A percentile compares a stretch with the other conserved stretches of the same genome.
Conservation (phyloP, 2,329 filamentous ascomycete species). For the Stagonosporopsis cucurbitacearum region DNA sequence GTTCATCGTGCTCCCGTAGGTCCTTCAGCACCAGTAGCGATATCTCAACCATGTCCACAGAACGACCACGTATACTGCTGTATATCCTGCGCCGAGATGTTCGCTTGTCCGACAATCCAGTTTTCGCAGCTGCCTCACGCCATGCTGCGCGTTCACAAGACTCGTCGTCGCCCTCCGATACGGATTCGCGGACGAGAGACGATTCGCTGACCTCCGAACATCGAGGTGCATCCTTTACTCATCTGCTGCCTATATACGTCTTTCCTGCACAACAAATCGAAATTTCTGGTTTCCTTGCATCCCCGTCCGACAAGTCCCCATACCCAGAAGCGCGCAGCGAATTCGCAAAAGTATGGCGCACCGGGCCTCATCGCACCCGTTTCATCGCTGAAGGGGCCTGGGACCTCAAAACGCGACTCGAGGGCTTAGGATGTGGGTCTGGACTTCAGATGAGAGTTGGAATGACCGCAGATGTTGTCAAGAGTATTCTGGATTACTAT, state of each 20-base stretch:
- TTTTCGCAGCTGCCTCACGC: conserved; percentile 65
- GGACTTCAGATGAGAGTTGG: conserved; percentile 69
- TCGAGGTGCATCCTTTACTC: conserved; percentile 46
- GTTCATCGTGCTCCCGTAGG: conserved; percentile 32
- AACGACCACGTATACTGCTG: conserved; percentile 61
- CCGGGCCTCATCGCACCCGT: conserved; percentile 72
- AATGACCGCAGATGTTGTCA: conserved; percentile 63
- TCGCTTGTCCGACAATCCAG: conserved; percentile 75
- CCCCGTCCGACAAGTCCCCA: conserved; percentile 56
- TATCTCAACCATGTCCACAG: conserved; percentile 28
- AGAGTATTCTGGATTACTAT: conserved; percentile 61
- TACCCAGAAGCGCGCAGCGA: conserved; percentile 72
- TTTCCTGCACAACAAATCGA: conserved; percentile 75
- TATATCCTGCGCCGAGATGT: conserved; percentile 77
- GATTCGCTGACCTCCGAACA: conserved; percentile 36
- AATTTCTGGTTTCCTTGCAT: conserved; percentile 71
- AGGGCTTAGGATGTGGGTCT: conserved; percentile 63
- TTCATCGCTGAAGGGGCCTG: conserved; percentile 76
- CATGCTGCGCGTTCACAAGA: conserved; percentile 18
- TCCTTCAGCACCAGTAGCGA: conserved; percentile 21
- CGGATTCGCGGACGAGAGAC: conserved; percentile 47
- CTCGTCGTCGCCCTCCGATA: conserved; percentile 8
- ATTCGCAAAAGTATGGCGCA: conserved; percentile 74
- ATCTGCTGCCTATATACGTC: conserved; percentile 72
- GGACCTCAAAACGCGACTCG: conserved; percentile 70